Conservation (phyloP, 2,329 filamentous ascomycete genomes). For the Aspergillus hortae region DNA sequence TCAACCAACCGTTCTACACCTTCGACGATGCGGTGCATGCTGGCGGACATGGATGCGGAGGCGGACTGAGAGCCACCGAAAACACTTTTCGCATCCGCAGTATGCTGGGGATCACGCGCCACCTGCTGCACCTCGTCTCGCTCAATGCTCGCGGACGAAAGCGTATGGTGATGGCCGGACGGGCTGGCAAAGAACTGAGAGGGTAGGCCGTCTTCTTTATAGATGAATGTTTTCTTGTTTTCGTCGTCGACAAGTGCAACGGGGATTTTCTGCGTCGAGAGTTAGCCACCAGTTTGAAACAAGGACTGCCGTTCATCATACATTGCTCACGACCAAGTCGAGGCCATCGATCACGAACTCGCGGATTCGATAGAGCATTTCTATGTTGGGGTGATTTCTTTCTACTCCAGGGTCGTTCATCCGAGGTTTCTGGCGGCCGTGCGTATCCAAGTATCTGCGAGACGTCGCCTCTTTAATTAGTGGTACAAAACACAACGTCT, state of each 20-base stretch:
- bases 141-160: slow-evolving; percentile 40
- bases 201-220: slow-evolving; percentile 51
- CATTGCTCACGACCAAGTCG: slow-evolving; percentile 51
- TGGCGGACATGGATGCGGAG: slow-evolving; percentile 41
- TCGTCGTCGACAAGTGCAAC: slow-evolving; percentile 46
- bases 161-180: slow-evolving; percentile 36
- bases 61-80: slow-evolving; percentile 47
- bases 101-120: slow-evolving; percentile 21
- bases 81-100: slow-evolving; percentile 27
- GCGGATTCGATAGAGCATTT: slow-evolving; percentile 64
- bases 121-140: slow-evolving; percentile 34
- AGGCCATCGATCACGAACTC: slow-evolving; percentile 62
- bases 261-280: slow-evolving; percentile 41
- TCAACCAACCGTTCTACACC: slow-evolving; percentile 38
- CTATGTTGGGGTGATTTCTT: slow-evolving; percentile 56
- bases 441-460: slow-evolving; percentile 50
- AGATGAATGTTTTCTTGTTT: slow-evolving; percentile 47
- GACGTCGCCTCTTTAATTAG: slow-evolving; percentile 49
- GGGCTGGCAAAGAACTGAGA: slow-evolving; percentile 49
- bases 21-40: slow-evolving; percentile 39
- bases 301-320: slow-evolving; percentile 20
- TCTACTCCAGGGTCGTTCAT: slow-evolving; percentile 50
- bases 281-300: slow-evolving; percentile 12
- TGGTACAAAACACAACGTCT: slow-evolving; percentile 63
- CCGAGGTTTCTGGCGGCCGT: slow-evolving; percentile 48